Evolutionary conservation across 345 rosid species (phyloP).

Genomic region (Euphorbia tirucalli): DNA sequence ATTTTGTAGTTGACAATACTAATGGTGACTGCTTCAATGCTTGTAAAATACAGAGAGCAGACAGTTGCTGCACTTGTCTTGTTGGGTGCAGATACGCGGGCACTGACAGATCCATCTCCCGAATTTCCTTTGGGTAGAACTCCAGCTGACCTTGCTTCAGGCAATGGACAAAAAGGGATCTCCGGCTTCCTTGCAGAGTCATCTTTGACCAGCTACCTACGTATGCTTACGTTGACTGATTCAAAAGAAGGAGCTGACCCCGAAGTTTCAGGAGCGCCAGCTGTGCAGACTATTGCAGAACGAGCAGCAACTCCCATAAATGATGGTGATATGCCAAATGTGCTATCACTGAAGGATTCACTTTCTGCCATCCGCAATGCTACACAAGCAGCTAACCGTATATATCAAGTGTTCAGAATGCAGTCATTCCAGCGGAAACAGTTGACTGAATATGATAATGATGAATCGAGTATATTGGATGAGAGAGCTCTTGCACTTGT

Average conservation of each 20-base stretch:
- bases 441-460: conserved; percentile 42
- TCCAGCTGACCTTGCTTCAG: conserved; percentile 90
- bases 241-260: conserved; percentile 39
- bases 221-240: conserved; percentile 58
- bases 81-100: conserved; percentile 70
- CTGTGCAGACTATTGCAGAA: conserved; percentile 63
- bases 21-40: background rate
- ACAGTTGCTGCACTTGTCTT: conserved; percentile 74
- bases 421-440: conserved; percentile 82
- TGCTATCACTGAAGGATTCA: conserved; percentile 75
- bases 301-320: conserved; percentile 56
- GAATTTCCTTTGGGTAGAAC: conserved; percentile 75
- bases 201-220: conserved; percentile 64
- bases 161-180: conserved; percentile 83
- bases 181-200: conserved; percentile 94
- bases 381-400: conserved; percentile 88
- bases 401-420: conserved; percentile 78
- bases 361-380: conserved; percentile 83
- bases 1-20: background rate
- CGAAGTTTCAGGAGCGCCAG: conserved; percentile 39
- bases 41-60: conserved; percentile 64
- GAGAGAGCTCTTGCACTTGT: conserved; percentile 54
- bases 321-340: conserved; percentile 54
- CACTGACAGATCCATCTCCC: conserved; percentile 75
- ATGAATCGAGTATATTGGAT: conserved; percentile 40